These are phyloP conservation scores for Teratosphaeria gauchensis DNA, from an alignment of 2,329 filamentous ascomycete genomes.

Conservation along the genomic window DNA sequence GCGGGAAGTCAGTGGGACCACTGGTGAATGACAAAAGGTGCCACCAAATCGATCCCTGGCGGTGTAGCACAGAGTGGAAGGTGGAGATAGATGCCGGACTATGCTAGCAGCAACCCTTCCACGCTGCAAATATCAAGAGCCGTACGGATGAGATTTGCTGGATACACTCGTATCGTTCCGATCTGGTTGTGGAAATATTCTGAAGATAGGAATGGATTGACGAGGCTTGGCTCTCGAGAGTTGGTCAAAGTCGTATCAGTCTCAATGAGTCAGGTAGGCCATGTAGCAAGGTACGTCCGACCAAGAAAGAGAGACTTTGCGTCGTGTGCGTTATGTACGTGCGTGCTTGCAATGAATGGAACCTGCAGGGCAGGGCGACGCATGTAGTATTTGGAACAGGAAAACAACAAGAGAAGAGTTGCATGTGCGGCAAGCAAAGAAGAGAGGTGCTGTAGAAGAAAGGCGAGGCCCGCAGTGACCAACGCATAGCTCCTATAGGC, in stretches of 20 bases:
- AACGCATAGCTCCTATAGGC: background rate
- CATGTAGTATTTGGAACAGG: background rate
- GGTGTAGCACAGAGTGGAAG: background rate
- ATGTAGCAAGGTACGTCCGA: background rate
- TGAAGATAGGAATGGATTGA: background rate
- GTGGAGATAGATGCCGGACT: background rate
- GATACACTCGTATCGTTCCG: background rate
- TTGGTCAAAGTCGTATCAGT: background rate
- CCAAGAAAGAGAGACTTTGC: background rate
- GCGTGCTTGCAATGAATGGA: background rate
- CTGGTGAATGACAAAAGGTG: background rate
- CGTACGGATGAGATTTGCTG: background rate
- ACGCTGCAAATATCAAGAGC: background rate
- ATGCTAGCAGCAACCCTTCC: background rate
- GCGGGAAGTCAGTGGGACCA: background rate
- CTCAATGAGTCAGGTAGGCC: background rate
- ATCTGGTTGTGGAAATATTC: background rate
- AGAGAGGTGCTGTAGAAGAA: background rate
- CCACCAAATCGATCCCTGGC: background rate
- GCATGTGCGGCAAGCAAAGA: background rate
- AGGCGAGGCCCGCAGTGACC: background rate
- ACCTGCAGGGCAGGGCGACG: background rate
- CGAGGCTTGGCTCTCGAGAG: background rate
- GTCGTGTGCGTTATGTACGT: background rate
- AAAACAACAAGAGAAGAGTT: background rate